A percentile compares a stretch with the other conserved stretches of the same genome.
These are phyloP conservation scores for Panicum virgatum DNA, from an alignment of 202 grass and related monocot genomes.

Conservation along the genomic window DNA sequence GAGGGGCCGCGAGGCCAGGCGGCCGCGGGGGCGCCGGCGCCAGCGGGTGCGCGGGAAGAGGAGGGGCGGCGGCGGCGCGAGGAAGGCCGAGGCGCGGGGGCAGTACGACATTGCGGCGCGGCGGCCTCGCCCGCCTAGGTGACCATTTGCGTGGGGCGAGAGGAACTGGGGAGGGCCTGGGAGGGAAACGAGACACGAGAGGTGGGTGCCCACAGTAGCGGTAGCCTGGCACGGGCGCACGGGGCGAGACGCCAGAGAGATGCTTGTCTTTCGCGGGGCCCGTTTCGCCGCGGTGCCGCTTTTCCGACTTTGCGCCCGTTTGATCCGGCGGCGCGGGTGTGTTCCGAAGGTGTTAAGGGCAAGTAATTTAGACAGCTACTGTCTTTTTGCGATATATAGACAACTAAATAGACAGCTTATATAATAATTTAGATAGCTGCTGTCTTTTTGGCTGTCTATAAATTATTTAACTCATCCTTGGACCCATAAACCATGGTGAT, in stretches of 20 bases:
- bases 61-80: slow-evolving; percentile 37
- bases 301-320: too few species aligned
- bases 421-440: too few species aligned
- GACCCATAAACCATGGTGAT: too few species aligned
- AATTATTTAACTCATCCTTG: too few species aligned
- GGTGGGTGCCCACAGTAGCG: not conserved
- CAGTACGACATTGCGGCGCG: slow-evolving; percentile 52
- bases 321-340: too few species aligned
- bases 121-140: slow-evolving; percentile 45
- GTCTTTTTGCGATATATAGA: too few species aligned
- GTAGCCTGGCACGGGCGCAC: not conserved
- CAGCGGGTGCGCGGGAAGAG: slow-evolving; percentile 10
- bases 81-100: slow-evolving; percentile 37
- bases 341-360: too few species aligned
- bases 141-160: slow-evolving; percentile 59
- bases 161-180: not conserved
- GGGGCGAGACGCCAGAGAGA: slow-evolving; percentile 6
- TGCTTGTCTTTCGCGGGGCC: slow-evolving; percentile 47
- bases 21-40: not conserved
- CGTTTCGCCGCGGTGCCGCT: slow-evolving; percentile 28
- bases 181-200: not conserved
- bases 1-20: slow-evolving; percentile 13
- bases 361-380: too few species aligned
- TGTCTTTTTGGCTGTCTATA: too few species aligned
- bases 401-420: too few species aligned